Evolutionary conservation across 2,329 filamentous ascomycete genomes (phyloP).

Genomic region (Apiospora aurea): DNA sequence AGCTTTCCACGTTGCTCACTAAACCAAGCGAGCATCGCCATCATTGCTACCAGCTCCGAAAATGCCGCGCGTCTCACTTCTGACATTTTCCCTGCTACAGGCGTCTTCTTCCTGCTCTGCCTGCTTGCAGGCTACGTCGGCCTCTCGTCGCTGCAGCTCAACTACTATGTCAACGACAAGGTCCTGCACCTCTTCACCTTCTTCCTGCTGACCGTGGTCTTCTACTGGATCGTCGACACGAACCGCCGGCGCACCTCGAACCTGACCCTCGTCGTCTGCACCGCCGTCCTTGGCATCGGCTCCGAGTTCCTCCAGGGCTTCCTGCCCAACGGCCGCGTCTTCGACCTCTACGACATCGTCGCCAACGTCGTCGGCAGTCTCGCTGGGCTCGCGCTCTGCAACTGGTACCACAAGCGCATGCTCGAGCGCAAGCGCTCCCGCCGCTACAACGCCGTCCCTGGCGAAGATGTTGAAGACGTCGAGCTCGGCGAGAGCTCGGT

Average conservation of each 20-base stretch:
- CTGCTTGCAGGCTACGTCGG: conserved; percentile 81
- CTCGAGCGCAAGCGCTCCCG: conserved; percentile 81
- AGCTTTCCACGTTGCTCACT: not conserved
- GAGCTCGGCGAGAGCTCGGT: conserved; percentile 73
- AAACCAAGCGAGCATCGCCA: not conserved
- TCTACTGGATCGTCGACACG: conserved; percentile 98
- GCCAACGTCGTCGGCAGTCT: conserved; percentile 86
- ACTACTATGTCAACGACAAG: conserved; percentile 81
- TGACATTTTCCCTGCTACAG: conserved; percentile 49
- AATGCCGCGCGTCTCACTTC: not conserved
- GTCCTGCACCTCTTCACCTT: conserved; percentile 86
- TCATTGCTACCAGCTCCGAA: not conserved
- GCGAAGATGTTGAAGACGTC: conserved; percentile 69
- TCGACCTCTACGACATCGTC: conserved; percentile 84
- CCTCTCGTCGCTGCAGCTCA: conserved; percentile 69
- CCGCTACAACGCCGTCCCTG: conserved; percentile 75
- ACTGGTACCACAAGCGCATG: conserved; percentile 96
- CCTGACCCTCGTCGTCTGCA: conserved; percentile 82
- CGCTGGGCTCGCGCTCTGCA: conserved; percentile 74
- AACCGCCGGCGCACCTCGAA: conserved; percentile 85
- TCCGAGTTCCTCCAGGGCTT: conserved; percentile 79
- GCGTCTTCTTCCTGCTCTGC: conserved; percentile 73
- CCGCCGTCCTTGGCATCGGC: conserved; percentile 72
- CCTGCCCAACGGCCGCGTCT: conserved; percentile 74
- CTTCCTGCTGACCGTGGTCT: conserved; percentile 83